phyloP scores from a whole-genome alignment of 129 eudicot genomes.

The Apium graveolens region DNA sequence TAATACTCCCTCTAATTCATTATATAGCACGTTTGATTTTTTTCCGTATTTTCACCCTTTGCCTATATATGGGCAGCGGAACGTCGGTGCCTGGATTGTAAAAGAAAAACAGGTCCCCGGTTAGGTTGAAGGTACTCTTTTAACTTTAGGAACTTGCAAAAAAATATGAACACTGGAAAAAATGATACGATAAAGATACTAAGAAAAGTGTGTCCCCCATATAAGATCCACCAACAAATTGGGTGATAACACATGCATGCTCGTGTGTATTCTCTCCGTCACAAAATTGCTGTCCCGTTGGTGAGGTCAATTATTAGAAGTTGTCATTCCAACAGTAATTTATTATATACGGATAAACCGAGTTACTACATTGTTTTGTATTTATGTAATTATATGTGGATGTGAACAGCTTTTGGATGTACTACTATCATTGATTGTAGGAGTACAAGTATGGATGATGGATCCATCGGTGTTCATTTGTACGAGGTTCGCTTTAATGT shows the following conservation, averaged over 20 bases:
- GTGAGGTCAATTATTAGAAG: background rate
- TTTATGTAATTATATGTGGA: too few relatives aligned
- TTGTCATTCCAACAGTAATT: background rate
- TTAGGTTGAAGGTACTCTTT: background rate
- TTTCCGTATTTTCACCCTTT: too few relatives aligned
- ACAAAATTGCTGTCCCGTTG: background rate
- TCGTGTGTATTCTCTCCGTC: background rate
- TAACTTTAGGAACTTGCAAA: background rate
- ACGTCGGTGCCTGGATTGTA: too few relatives aligned
- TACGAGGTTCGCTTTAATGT: background rate
- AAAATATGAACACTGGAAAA: background rate
- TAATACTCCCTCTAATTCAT: too few relatives aligned
- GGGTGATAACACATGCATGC: background rate
- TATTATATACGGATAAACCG: background rate
- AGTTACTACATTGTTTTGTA: background rate
- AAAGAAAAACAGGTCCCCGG: too few relatives aligned
- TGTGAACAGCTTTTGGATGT: background rate
- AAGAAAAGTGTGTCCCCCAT: background rate
- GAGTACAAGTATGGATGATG: background rate
- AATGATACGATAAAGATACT: background rate
- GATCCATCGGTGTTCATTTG: background rate
- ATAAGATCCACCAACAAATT: constrained; percentile 4
- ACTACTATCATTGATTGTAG: background rate
- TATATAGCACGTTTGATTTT: too few relatives aligned
- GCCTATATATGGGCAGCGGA: too few relatives aligned